A percentile compares a stretch with the other conserved stretches of the same genome.
phyloP scores from a whole-genome alignment of 106 monocot species.

The Apostasia ramifera region DNA sequence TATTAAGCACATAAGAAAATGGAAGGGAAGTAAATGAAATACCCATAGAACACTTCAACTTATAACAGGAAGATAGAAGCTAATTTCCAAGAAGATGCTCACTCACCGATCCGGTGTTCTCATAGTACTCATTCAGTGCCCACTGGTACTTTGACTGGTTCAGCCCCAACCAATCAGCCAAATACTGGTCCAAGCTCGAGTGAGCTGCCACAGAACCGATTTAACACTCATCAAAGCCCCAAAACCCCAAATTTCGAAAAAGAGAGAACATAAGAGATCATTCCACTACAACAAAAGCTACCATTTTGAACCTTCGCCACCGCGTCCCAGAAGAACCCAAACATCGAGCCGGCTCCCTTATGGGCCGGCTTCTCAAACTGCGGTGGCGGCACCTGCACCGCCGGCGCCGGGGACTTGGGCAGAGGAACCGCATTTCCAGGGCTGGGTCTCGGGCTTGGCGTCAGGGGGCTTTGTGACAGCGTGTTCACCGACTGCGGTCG shows the following conservation, averaged over 20 bases:
- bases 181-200: conserved; percentile 79
- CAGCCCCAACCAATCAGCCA: conserved; percentile 82
- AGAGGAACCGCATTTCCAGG: not conserved
- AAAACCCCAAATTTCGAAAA: conserved; percentile 1
- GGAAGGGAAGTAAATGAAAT: not conserved
- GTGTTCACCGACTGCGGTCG: conserved; percentile 10
- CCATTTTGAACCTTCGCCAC: conserved; percentile 74
- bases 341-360: conserved; percentile 17
- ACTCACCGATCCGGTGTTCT: conserved; percentile 55
- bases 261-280: not conserved
- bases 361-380: conserved; percentile 34
- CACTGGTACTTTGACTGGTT: conserved; percentile 93
- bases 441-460: conserved; percentile 10
- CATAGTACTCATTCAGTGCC: conserved; percentile 90
- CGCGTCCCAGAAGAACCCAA: conserved; percentile 69
- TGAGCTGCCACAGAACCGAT: conserved; percentile 45
- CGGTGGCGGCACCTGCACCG: conserved; percentile 74
- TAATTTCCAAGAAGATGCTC: not conserved
- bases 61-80: not conserved
- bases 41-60: no score
- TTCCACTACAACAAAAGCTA: conserved; percentile 23
- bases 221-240: not conserved
- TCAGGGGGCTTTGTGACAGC: conserved; percentile 6
- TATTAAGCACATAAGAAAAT: not conserved
- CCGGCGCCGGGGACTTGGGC: not conserved